Evolutionary conservation across 495 filamentous ascomycete species (phyloP), one percentile per base, ranked within the genome.

Genomic region (Ascobolus immersus): DNA sequence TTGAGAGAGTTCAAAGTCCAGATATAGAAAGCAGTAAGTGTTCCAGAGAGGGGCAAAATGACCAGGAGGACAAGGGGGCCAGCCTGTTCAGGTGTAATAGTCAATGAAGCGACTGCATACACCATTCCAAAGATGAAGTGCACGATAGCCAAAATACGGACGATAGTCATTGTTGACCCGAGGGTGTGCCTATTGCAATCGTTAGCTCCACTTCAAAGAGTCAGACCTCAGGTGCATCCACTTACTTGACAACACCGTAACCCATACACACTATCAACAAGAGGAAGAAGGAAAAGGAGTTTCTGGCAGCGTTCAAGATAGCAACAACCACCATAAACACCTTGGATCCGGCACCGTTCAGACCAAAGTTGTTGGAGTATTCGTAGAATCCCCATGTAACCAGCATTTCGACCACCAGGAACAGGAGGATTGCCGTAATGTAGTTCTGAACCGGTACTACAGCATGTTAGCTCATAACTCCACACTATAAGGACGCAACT

Each of bases 351-450:
- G 71, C 43, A 12, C 52, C 52, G 44, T 84, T 91, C 34, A 72
- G 65, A 9, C 86, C 86, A 52, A 91, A 69, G 9, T 70, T 60
- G 51, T 99, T 99, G 52, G 77, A 66, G 49, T 75, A 94, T 55
- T 96, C 86, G 48, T 94, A 94, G 58, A 86, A 99, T 22, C 77
- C 79, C 86, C 86, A 99, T 7, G 86, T 99, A 67, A 92, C 86
- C 42, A 92, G 49, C 66, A 94, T 90, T 53, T 99, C 86, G 10
- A 92, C 52, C 8, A 91, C 74, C 20, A 99, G 62, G 60, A 99
- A 94, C 26, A 84, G 69, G 21, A 99, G 58, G 40, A 93, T 99
- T 11, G 86, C 86, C 4, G 89, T 94, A 44, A 99, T 93, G 52
- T 99, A 94, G 51, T 99, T 94, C 52, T 99, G 86, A n/a, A 99